Conservation (phyloP, 257 asterid species). For the Nemophila menziesii region DNA sequence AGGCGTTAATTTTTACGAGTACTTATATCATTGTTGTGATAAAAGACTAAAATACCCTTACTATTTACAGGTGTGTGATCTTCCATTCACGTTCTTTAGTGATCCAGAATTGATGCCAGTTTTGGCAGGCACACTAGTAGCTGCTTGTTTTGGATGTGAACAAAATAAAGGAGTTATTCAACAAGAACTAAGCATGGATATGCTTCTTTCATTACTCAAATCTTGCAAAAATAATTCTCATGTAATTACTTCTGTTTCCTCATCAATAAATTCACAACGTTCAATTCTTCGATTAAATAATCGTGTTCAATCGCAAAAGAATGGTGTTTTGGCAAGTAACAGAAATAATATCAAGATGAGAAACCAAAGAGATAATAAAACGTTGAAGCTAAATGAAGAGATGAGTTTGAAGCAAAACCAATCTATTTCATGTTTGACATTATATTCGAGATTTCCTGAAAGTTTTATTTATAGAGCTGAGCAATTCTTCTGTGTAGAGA, state of each 20-base stretch:
- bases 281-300: constrained; percentile 21
- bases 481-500: constrained; percentile 55
- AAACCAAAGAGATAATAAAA: constrained; percentile 51
- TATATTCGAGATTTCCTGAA: constrained; percentile 61
- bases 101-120: constrained; percentile 89
- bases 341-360: constrained; percentile 35
- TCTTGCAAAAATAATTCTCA: constrained; percentile 47
- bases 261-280: constrained; percentile 23
- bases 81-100: constrained; percentile 88
- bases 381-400: constrained; percentile 47
- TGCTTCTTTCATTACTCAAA: constrained; percentile 77
- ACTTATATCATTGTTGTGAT: too few relatives aligned
- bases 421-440: constrained; percentile 35
- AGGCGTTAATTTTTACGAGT: too few relatives aligned
- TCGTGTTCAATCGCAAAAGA: constrained; percentile 41
- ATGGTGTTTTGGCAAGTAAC: constrained; percentile 16
- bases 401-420: constrained; percentile 23
- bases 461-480: constrained; percentile 65
- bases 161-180: constrained; percentile 86
- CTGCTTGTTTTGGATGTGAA: constrained; percentile 82
- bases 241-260: constrained; percentile 4
- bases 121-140: constrained; percentile 69
- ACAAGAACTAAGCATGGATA: constrained; percentile 94
- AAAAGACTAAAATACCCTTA: too few relatives aligned
- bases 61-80: constrained; percentile 72